phyloP scores from a whole-genome alignment of 2,329 filamentous ascomycete species.

The Talaromyces sp. region DNA sequence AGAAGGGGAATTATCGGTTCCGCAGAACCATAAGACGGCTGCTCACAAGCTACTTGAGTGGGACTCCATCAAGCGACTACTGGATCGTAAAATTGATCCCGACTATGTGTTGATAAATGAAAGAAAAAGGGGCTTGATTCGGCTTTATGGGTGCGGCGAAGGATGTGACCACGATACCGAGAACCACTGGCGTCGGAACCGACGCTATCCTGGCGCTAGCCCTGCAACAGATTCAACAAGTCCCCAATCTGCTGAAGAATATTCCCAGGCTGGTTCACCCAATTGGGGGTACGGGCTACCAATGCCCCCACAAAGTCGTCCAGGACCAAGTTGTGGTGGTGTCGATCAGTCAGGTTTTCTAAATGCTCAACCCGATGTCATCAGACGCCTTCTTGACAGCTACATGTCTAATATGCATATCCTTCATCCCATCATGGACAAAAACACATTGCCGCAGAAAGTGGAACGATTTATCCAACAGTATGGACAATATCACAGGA shows the following conservation, averaged over 20 bases:
- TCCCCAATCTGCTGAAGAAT: slow-evolving; percentile 24
- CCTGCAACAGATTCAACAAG: slow-evolving; percentile 27
- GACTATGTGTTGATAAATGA: slow-evolving; percentile 72
- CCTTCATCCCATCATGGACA: slow-evolving; percentile 60
- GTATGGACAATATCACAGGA: slow-evolving; percentile 37
- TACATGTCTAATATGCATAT: slow-evolving; percentile 59
- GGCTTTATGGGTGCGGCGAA: slow-evolving; percentile 74
- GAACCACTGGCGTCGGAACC: slow-evolving; percentile 23
- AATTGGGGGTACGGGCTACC: slow-evolving; percentile 50
- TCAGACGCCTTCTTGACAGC: slow-evolving; percentile 48
- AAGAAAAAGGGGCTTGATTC: slow-evolving; percentile 65
- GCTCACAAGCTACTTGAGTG: slow-evolving; percentile 74
- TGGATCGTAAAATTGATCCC: slow-evolving; percentile 54
- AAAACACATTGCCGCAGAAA: slow-evolving; percentile 48
- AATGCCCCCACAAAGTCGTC: slow-evolving; percentile 24
- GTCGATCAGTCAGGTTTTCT: slow-evolving; percentile 48
- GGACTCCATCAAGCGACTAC: slow-evolving; percentile 62
- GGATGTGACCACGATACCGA: slow-evolving; percentile 57
- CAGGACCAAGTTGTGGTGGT: slow-evolving; percentile 40
- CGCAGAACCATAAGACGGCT: slow-evolving; percentile 83
- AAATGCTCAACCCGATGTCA: slow-evolving; percentile 48
- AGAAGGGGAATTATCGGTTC: slow-evolving; percentile 62
- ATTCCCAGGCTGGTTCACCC: slow-evolving; percentile 36
- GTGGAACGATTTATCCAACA: slow-evolving; percentile 47
- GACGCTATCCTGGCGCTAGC: slow-evolving; percentile 34